These are phyloP conservation scores for Salix purpurea DNA, from an alignment of 345 rosid species.

Conservation along the genomic window DNA sequence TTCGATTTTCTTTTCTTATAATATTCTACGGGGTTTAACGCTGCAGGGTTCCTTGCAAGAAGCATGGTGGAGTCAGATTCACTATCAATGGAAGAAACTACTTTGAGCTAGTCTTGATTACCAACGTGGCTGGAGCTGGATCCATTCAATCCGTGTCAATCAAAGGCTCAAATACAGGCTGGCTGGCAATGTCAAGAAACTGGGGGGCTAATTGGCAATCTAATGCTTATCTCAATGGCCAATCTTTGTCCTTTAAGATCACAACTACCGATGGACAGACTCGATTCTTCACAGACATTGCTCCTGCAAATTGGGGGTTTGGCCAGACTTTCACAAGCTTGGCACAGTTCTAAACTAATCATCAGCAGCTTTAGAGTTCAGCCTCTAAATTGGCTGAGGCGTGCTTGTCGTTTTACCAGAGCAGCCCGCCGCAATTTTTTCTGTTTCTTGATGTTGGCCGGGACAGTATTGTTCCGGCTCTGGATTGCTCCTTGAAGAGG, in stretches of 20 bases:
- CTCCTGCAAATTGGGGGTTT: slow-evolving; percentile 66
- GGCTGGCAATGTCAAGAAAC: slow-evolving; percentile 84
- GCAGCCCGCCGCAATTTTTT: slow-evolving; percentile 21
- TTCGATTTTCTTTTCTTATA: background rate
- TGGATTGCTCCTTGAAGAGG: background rate
- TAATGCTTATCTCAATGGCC: slow-evolving; percentile 71
- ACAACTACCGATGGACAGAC: slow-evolving; percentile 67
- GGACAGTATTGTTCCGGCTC: background rate
- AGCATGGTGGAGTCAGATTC: slow-evolving; percentile 84
- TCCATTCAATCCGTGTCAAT: slow-evolving; percentile 58
- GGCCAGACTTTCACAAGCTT: slow-evolving; percentile 31
- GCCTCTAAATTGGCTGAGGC: slow-evolving; percentile 17
- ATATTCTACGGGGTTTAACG: background rate
- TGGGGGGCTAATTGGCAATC: slow-evolving; percentile 99
- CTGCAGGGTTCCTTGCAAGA: slow-evolving; percentile 80
- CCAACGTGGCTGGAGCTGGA: slow-evolving; percentile 76
- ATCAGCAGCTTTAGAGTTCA: background rate
- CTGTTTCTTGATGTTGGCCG: background rate
- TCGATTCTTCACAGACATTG: slow-evolving; percentile 38
- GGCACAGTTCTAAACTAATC: slow-evolving; percentile 5
- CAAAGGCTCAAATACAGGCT: slow-evolving; percentile 69
- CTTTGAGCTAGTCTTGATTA: slow-evolving; percentile 72
- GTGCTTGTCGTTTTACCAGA: slow-evolving; percentile 14
- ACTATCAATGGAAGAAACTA: slow-evolving; percentile 74
- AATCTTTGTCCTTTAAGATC: slow-evolving; percentile 69